Evolutionary conservation across 2,329 filamentous ascomycete genomes (phyloP), one percentile per base, ranked within the genome.

Genomic region (Leptographium radiaticola): DNA sequence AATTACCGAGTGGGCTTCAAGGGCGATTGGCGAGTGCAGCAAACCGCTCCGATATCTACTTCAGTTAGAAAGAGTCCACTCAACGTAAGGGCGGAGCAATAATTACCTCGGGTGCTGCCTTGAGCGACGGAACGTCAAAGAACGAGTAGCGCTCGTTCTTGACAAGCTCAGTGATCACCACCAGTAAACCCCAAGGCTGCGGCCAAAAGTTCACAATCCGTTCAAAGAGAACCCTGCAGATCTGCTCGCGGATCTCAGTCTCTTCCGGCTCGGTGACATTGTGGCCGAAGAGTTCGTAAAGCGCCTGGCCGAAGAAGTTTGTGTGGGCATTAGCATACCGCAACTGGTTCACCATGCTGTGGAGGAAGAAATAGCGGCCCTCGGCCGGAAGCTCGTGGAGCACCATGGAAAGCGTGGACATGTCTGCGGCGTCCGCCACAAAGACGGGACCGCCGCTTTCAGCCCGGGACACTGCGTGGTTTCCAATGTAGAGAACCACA

Each of bases 101-200:
- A 59, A 71, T 67, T 75, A 94, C 89, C 75, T 96, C 89, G 59
- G 89, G 89, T 61, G 85, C 81, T 60, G 84, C 80, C 73, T 95
- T 94, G 70, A 97, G 87, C 63, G 95, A 96, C 31, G 88, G 87
- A 60, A 95, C 76, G 51, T 93, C 87, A 74, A 94, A 97, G 75
- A 98, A 95, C 64, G 83, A 83, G 68, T 91, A 94, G 65, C 83
- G 87, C 53, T 87, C 84, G 66, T 95, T 96, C 75, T 95, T 94
- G 60, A 95, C 76, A 55, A 98, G 77, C 71, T 97, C 93, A 58
- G 93, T 73, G 57, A 95, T 78, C 39, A 89, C 91, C 58, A 90
- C 84, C 66, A 96, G 84, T 45, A 98, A 73, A 13, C 94, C 94
- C 91, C 91, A 97, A 18, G 94, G 91, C 66, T 97, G 91, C 52